Percentiles rank a stretch among this genome's conserved stretches.
phyloP scores from a whole-genome alignment of 306 rosid genomes.

The Ceratonia siliqua region DNA sequence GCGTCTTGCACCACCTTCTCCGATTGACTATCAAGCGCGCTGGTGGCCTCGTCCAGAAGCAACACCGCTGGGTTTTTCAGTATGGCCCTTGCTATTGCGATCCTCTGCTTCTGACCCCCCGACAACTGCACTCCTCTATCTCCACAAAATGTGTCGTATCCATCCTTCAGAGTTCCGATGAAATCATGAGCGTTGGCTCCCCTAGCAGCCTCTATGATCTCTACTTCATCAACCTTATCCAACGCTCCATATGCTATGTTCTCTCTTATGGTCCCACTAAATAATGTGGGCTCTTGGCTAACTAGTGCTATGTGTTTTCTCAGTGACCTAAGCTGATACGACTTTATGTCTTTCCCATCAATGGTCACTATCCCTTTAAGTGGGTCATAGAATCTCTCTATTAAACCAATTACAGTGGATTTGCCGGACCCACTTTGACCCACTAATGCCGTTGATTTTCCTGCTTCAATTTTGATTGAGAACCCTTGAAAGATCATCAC shows the following conservation, averaged over 20 bases:
- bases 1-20: slow-evolving; percentile 55
- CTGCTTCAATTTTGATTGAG: slow-evolving; percentile 39
- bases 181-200: slow-evolving; percentile 58
- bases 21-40: slow-evolving; percentile 53
- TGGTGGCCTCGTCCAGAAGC: slow-evolving; percentile 60
- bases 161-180: slow-evolving; percentile 42
- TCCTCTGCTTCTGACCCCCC: slow-evolving; percentile 65
- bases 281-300: slow-evolving; percentile 70
- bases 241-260: slow-evolving; percentile 50
- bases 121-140: slow-evolving; percentile 50
- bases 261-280: slow-evolving; percentile 51
- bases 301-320: slow-evolving; percentile 53
- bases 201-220: slow-evolving; percentile 53
- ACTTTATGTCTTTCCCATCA: slow-evolving; percentile 35
- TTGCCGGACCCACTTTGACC: slow-evolving; percentile 58
- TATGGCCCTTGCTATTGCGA: slow-evolving; percentile 62
- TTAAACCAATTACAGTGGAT: slow-evolving; percentile 53
- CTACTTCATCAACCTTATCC: slow-evolving; percentile 28
- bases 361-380: slow-evolving; percentile 38
- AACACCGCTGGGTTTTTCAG: slow-evolving; percentile 48
- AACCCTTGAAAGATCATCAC: slow-evolving; percentile 43
- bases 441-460: slow-evolving; percentile 54
- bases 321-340: slow-evolving; percentile 46
- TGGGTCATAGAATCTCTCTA: slow-evolving; percentile 64
- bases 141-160: slow-evolving; percentile 53